Base-by-base conservation (phyloP, 805 yeast species). In the Candida corydali region DNA sequence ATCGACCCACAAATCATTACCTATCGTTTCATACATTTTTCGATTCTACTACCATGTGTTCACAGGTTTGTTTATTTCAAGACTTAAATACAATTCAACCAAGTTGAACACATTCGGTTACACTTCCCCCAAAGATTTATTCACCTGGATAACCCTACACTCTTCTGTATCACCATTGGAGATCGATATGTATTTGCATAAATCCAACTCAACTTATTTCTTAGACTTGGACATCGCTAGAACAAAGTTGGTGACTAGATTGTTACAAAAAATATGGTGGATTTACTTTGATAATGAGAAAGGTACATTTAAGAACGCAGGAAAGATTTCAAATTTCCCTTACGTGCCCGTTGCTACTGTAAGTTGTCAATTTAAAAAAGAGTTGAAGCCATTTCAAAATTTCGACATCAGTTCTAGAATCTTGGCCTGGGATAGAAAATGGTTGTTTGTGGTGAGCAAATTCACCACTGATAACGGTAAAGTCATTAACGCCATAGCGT, bases 151-250 rank as follows among this genome's bases (percentile, higher is more conserved):
- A 1, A 48, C 54, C 10, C 65, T 65, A 44, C 45, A 55, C 16
- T 73, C 88, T 0, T 76, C 75, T 41, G 84, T 83, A 19, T 80
- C 91, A 1, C 78, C 84, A 6, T 60, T 84, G 51, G 97, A 89
- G 54, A 79, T 86, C 52, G 97, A 89, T 58, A 75, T 85, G 65
- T 86, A 86, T 52, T 50, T 87, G 32, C 98, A 89, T 65, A 91
- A 89, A 63, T 78, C 83, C 39, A 91, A 91, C 56, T 79, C 91
- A 5, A 83, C 95, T 1, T 91, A 89, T 59, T 82, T 84, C 51
- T 62, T 69, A 14, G 97, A 89, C 46, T 65, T 86, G 54, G 97
- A 89, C 54, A 69, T 87, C 43, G 78, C 86, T 3, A 76, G 97
- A 53, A 70, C 84, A 6, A 76, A 78, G 39, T 58, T 81, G 37